Evolutionary conservation across 371 early-diverging fungal genomes (phyloP).

Genomic region (Mucor racemosus): DNA sequence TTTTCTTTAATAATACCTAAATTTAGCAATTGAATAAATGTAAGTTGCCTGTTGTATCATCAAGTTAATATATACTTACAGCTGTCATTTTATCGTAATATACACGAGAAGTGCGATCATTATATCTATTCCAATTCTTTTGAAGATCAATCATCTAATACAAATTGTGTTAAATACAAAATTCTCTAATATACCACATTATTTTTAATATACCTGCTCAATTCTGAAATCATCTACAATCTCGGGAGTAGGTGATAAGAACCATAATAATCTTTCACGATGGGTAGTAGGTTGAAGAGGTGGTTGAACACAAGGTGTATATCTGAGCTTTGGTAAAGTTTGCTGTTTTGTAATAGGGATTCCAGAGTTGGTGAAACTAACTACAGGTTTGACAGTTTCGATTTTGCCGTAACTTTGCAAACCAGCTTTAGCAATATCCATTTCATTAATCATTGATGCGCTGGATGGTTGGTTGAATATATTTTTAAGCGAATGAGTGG

Average conservation of each 20-base stretch:
- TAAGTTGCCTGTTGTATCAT: background rate
- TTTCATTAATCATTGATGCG: background rate
- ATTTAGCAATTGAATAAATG: slow-evolving; percentile 39
- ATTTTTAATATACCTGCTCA: slow-evolving; percentile 19
- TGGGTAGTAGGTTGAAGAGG: slow-evolving; percentile 16
- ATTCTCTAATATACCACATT: background rate
- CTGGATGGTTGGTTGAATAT: background rate
- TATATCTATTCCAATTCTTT: slow-evolving; percentile 23
- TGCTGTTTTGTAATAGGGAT: background rate
- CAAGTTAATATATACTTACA: slow-evolving; percentile 4
- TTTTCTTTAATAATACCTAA: slow-evolving; percentile 76
- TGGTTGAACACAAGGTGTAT: slow-evolving; percentile 17
- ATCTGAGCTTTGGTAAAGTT: slow-evolving; percentile 6
- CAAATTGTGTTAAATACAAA: too few species aligned
- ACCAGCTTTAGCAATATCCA: background rate
- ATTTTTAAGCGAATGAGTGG: background rate
- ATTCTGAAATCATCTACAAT: slow-evolving; percentile 28
- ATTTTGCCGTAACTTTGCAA: background rate
- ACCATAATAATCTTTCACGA: slow-evolving; percentile 24
- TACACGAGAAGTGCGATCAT: slow-evolving; percentile 18
- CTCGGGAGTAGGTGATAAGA: slow-evolving; percentile 17
- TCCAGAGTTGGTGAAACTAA: background rate
- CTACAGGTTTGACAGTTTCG: background rate
- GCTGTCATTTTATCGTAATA: slow-evolving; percentile 21
- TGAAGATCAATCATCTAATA: slow-evolving; percentile 17